Evolutionary conservation across 2,329 filamentous ascomycete genomes (phyloP).

Genomic region (Arthroderma uncinatum): DNA sequence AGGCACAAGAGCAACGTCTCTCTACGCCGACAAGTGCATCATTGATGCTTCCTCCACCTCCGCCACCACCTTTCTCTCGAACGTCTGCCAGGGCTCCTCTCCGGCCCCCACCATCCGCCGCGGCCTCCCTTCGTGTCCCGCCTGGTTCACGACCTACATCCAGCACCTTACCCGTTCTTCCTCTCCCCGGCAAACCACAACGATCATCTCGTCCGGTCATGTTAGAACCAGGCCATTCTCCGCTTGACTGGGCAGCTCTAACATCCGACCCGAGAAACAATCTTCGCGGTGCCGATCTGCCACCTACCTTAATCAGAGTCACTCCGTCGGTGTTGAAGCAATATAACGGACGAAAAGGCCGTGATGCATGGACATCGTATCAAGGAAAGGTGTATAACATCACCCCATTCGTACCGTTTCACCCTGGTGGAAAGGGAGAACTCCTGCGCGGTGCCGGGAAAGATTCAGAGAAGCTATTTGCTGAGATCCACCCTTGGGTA

Average conservation of each 20-base stretch:
- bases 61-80: conserved; percentile 12
- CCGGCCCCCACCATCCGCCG: conserved; percentile 35
- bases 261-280: conserved; percentile 51
- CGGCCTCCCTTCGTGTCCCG: conserved; percentile 33
- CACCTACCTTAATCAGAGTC: conserved; percentile 55
- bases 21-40: background rate
- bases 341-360: conserved; percentile 72
- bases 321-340: conserved; percentile 67
- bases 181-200: conserved; percentile 36
- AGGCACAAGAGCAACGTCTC: background rate
- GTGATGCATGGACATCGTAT: conserved; percentile 81
- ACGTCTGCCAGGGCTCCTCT: conserved; percentile 21
- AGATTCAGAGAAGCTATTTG: conserved; percentile 53
- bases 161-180: conserved; percentile 32
- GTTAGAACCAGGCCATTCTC: conserved; percentile 82
- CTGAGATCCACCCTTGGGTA: conserved; percentile 56
- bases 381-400: conserved; percentile 92
- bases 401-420: conserved; percentile 76
- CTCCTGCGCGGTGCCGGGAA: conserved; percentile 51
- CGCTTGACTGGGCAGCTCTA: conserved; percentile 88
- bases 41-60: conserved; percentile 17
- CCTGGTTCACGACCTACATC: conserved; percentile 30
- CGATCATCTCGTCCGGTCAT: conserved; percentile 51
- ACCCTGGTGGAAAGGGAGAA: conserved; percentile 64
- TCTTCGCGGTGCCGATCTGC: conserved; percentile 47